Base-by-base conservation (phyloP, 768 basidiomycete species). In the Suillus cothurnatus region DNA sequence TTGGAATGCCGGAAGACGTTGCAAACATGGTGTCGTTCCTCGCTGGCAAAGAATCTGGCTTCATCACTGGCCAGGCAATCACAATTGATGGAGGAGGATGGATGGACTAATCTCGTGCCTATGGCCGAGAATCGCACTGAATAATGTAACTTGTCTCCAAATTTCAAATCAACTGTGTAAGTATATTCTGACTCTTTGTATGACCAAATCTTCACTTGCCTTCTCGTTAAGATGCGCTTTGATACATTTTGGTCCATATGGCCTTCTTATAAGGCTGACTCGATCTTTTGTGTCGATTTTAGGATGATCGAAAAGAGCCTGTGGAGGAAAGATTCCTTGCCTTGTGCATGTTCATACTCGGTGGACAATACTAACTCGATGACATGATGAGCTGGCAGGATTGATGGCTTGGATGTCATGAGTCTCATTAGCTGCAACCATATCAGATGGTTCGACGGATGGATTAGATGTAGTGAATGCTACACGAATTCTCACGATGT, bases 21-120 rank as follows among this genome's bases (percentile, higher is more conserved):
- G 75, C 77, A 1, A 61, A 61, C 11, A 36, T 78, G 6, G 77
- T 78, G 2, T 73, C 76, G 9, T 78, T 76, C 68, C 68, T 78
- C 34, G 77, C 74, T 7, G 72, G 74, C 12, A 69, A 71, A 49
- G 70, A 75, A n/a, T 71, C 77, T 4, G 45, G 61, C 14, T 76
- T 72, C 50, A 72, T 77, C 11, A 77, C 77, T 0, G 77, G 77
- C 69, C 53, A 67, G 57, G 31, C 31, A 31, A 50, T 62, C 49
- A 61, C 62, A n/a, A 31, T 63, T n/a, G 62, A 63, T 41, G 62
- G 62, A 21, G 62, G 62, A 60, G 15, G 32, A 12, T 61, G 57
- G 62, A 59, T 63, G 53, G 62, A 63, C 19, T 63, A 23, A 31
- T 28, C 6, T 11, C 4, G 4, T 21, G 9, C 52, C 9, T 11